Evolutionary conservation across 2,329 filamentous ascomycete genomes (phyloP).

Genomic region (Colletotrichum theobromicola): DNA sequence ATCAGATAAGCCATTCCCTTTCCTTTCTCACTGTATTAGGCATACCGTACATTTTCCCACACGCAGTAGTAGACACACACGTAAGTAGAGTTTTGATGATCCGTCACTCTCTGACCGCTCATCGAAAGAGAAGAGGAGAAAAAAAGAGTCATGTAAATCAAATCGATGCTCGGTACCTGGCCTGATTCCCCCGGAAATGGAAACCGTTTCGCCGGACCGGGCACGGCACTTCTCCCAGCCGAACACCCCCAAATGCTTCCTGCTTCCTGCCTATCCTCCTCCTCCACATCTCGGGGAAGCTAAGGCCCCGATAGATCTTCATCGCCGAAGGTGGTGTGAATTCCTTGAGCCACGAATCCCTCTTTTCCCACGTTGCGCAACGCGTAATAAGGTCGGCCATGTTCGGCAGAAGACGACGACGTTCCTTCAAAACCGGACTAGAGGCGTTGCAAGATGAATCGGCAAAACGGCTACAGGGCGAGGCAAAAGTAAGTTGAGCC

Average conservation of each 20-base stretch:
- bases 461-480: not conserved
- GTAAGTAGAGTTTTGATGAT: too few species aligned
- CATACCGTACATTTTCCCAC: not conserved
- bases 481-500: not conserved
- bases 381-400: not conserved
- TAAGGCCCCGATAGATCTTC: not conserved
- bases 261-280: too few species aligned
- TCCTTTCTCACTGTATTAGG: not conserved
- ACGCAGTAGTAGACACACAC: too few species aligned
- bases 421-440: not conserved
- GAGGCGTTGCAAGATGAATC: not conserved
- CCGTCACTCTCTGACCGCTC: too few species aligned
- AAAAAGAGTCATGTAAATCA: not conserved
- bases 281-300: not conserved
- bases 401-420: not conserved
- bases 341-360: not conserved
- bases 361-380: not conserved
- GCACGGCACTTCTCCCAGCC: not conserved
- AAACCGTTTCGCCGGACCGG: slow-evolving; percentile 13
- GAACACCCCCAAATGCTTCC: not conserved
- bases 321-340: not conserved
- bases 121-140: too few species aligned
- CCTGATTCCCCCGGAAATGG: not conserved
- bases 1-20: not conserved
- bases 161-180: not conserved